Conservation (phyloP, 2,329 filamentous ascomycete genomes). For the Curvularia eragrostidis region DNA sequence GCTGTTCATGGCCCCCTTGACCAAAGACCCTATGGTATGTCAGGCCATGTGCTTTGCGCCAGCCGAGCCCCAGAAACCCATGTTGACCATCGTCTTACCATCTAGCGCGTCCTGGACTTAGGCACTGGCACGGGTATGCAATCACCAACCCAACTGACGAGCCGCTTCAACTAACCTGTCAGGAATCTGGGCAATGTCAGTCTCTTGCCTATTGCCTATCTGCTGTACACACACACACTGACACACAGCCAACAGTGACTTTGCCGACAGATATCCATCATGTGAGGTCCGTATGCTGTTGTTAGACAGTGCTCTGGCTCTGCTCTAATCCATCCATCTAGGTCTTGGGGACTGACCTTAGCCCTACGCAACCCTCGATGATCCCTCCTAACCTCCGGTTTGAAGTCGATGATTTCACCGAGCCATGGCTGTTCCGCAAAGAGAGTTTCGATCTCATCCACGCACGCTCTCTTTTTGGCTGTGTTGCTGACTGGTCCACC, state of each 20-base stretch:
- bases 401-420: constrained; percentile 44
- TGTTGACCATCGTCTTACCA: not conserved
- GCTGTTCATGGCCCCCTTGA: constrained; percentile 33
- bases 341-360: constrained; percentile 48
- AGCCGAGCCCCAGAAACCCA: not conserved
- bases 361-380: constrained; percentile 50
- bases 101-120: constrained; percentile 49
- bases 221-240: not conserved
- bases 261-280: constrained; percentile 50
- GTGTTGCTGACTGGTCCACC: constrained; percentile 30
- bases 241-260: constrained; percentile 34
- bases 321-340: constrained; percentile 23
- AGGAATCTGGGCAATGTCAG: constrained; percentile 52
- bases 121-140: constrained; percentile 49
- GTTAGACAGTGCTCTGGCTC: not conserved
- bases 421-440: constrained; percentile 39
- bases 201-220: constrained; percentile 4
- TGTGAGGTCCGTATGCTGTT: constrained; percentile 29
- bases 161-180: constrained; percentile 21
- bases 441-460: constrained; percentile 36
- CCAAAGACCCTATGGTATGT: constrained; percentile 29
- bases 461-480: constrained; percentile 26
- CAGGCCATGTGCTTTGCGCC: not conserved
- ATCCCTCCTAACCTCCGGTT: constrained; percentile 43
- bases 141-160: not conserved